Base-by-base conservation (phyloP, 2,329 filamentous ascomycete genomes). In the Pseudogymnoascus pannorum region DNA sequence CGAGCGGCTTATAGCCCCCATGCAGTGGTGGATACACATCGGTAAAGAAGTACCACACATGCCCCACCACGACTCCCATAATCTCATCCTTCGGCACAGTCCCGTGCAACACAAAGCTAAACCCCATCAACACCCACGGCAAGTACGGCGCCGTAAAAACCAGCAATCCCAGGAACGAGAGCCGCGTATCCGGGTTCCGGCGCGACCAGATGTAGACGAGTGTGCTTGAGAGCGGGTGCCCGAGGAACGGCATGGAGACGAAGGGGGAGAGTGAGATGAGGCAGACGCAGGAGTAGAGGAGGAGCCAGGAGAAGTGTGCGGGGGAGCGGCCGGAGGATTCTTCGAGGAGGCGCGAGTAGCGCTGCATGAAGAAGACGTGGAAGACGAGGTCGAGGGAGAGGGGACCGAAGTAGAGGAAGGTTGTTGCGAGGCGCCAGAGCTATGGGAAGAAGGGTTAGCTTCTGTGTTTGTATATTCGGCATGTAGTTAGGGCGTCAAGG, bases 191-290 rank as follows among this genome's bases (percentile, higher is more conserved):
- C 0, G 94, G 93, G 72, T 99, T 97, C 62, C 93, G 87, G 60
- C 94, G 84, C 65, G 92, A 94, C 94, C 94, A 99, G 70, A 99
- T 97, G 75, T 99, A 99, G 61, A 97, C 93, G 64, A 99, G 80
- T 5, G 91, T 96, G 58, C 91, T 96, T 3, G 91, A 95, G 12
- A 99, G 82, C 1, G 93, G 90, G 42, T 92, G 91, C n/a, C 94
- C 94, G 9, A 99, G 84, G 74, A 97, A 99, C 0, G 91, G 91
- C 79, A 97, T 91, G 24, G 88, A 92, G 58, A 96, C 87, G 64
- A 97, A 79, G 1, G 93, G 92, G 48, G 92, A 94, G 40, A 97
- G 80, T 44, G 86, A 77, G 61, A 97, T 83, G 16, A 99, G 84
- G 62, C 87, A 88, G 2, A 84, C 82, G 73, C 87, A 91, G 62